Evolutionary conservation across 2,329 filamentous ascomycete genomes (phyloP).

Genomic region (Colletotrichum tropicale): DNA sequence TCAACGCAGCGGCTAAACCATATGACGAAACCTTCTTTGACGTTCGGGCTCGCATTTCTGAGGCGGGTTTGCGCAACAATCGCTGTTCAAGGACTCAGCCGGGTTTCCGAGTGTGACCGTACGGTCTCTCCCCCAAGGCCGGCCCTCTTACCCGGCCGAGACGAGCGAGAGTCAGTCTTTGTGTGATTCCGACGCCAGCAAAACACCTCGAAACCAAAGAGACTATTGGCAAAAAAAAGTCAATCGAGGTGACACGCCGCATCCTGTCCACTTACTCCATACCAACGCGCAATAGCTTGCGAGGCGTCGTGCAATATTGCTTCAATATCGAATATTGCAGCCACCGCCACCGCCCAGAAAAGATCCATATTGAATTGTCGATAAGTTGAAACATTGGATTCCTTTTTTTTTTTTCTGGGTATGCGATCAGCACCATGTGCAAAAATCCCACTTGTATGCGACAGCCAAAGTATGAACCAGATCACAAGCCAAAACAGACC

Average conservation of each 20-base stretch:
- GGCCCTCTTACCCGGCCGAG: background rate
- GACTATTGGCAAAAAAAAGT: background rate
- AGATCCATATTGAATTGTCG: background rate
- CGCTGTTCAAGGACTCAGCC: background rate
- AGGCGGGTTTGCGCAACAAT: background rate
- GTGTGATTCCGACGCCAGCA: background rate
- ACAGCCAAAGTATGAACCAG: background rate
- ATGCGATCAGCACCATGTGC: background rate
- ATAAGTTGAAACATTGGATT: background rate
- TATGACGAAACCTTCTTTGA: background rate
- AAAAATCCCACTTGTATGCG: background rate
- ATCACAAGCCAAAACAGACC: conserved; percentile 9
- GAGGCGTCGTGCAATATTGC: background rate
- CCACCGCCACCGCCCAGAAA: background rate
- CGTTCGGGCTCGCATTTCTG: background rate
- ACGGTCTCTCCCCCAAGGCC: background rate
- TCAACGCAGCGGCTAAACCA: background rate
- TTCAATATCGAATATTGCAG: background rate
- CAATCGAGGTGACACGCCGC: background rate
- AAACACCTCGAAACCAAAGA: background rate
- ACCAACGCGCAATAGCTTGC: background rate
- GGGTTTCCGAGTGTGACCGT: background rate
- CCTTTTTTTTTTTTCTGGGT: background rate
- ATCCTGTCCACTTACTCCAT: background rate
- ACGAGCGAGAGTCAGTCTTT: background rate